Percentiles rank a stretch among this genome's conserved stretches.
Evolutionary conservation across 2,329 filamentous ascomycete genomes (phyloP).

Genomic region (Phoma sp.): DNA sequence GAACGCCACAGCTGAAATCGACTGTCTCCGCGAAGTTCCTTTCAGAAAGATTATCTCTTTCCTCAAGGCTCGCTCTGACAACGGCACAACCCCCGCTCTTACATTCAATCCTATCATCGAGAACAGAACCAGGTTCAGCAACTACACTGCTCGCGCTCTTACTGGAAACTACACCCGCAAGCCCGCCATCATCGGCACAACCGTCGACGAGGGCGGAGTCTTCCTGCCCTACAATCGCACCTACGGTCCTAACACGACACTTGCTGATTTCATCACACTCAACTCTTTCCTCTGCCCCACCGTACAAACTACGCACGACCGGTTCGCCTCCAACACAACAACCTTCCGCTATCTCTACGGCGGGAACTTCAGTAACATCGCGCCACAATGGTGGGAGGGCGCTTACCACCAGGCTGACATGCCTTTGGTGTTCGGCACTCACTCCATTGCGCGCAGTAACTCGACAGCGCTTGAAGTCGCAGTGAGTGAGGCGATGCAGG

Average conservation of each 20-base stretch:
- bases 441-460: conserved; percentile 33
- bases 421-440: conserved; percentile 46
- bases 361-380: conserved; percentile 46
- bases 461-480: conserved; percentile 36
- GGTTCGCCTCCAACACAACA: conserved; percentile 28
- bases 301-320: conserved; percentile 33
- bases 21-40: conserved; percentile 46
- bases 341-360: conserved; percentile 49
- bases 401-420: conserved; percentile 47
- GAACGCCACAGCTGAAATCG: conserved; percentile 35
- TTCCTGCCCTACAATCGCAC: conserved; percentile 42
- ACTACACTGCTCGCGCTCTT: conserved; percentile 42
- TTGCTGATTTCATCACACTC: conserved; percentile 29
- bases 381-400: conserved; percentile 43
- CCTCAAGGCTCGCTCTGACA: conserved; percentile 38
- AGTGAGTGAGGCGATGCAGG: conserved; percentile 47
- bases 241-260: conserved; percentile 31
- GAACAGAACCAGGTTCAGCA: conserved; percentile 41
- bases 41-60: conserved; percentile 39
- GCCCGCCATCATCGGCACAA: conserved; percentile 48
- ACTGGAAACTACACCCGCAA: conserved; percentile 35
- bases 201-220: conserved; percentile 41
- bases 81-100: conserved; percentile 30
- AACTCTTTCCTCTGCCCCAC: conserved; percentile 39
- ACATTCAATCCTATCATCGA: conserved; percentile 39